Percentiles rank a stretch among this genome's conserved stretches.
These are phyloP conservation scores for Lasiosphaeria miniovina DNA, from an alignment of 495 filamentous ascomycete species.

Conservation along the genomic window DNA sequence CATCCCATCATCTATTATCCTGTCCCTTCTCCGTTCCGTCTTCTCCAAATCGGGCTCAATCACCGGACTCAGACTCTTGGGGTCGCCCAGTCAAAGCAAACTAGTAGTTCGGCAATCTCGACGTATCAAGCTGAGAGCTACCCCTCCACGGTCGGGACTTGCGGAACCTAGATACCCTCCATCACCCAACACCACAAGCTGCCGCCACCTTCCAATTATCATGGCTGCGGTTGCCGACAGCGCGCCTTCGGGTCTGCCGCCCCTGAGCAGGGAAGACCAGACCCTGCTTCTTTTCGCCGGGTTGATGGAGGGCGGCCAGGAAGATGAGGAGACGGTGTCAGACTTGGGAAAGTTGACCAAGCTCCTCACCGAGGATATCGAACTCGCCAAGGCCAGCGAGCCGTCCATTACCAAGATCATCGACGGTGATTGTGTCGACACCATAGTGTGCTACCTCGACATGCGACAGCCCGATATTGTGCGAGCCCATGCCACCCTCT, in stretches of 20 bases:
- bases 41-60: too few species aligned
- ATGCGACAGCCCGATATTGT: constrained; percentile 65
- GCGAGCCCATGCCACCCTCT: constrained; percentile 70
- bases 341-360: constrained; percentile 48
- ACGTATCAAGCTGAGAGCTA: too few species aligned
- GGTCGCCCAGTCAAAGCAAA: too few species aligned
- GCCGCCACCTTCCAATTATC: background rate
- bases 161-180: background rate
- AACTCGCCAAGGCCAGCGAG: constrained; percentile 34
- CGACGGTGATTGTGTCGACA: constrained; percentile 75
- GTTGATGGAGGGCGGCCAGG: constrained; percentile 55
- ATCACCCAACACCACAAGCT: background rate
- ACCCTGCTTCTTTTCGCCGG: constrained; percentile 50
- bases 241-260: constrained; percentile 5
- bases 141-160: too few species aligned
- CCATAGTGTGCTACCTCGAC: constrained; percentile 74
- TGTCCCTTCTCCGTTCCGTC: too few species aligned
- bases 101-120: too few species aligned
- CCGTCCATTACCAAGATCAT: constrained; percentile 60
- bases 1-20: too few species aligned
- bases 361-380: constrained; percentile 47
- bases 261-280: constrained; percentile 38
- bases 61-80: too few species aligned
- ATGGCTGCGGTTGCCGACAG: constrained; percentile 21
- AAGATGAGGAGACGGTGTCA: constrained; percentile 51